Evolutionary conservation across 2,329 filamentous ascomycete species (phyloP).

Genomic region (Pseudogymnoascus sp.): DNA sequence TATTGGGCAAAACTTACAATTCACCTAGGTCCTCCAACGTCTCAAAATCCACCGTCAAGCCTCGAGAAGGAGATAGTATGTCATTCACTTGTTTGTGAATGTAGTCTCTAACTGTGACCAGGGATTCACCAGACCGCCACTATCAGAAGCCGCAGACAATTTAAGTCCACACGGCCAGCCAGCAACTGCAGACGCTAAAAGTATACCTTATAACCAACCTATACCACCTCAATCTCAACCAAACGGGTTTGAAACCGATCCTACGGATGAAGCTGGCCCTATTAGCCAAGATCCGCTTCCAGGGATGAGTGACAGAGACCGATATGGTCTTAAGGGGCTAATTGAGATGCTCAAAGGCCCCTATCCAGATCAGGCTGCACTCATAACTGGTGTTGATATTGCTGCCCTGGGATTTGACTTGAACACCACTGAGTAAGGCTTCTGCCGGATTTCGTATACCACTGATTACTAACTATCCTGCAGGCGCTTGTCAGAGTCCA

Average conservation of each 20-base stretch:
- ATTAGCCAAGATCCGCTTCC: constrained; percentile 50
- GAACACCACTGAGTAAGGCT: constrained; percentile 47
- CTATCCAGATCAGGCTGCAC: constrained; percentile 53
- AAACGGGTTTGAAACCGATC: background rate
- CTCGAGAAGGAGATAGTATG: background rate
- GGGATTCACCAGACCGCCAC: background rate
- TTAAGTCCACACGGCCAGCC: background rate
- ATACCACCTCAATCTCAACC: background rate
- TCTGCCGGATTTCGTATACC: background rate
- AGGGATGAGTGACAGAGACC: constrained; percentile 55
- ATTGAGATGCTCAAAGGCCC: constrained; percentile 53
- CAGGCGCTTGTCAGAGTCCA: constrained; percentile 45
- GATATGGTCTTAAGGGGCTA: constrained; percentile 57
- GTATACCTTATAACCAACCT: background rate
- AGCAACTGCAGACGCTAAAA: background rate
- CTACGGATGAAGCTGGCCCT: constrained; percentile 20
- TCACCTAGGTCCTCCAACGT: background rate
- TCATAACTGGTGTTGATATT: constrained; percentile 53
- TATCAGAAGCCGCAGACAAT: constrained; percentile 1
- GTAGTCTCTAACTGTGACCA: background rate
- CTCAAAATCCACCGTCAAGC: background rate
- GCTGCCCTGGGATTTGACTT: constrained; percentile 50
- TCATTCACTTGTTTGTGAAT: background rate
- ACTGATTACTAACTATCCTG: constrained; percentile 13
- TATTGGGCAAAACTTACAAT: background rate